These are phyloP conservation scores for Aspergillus sp. DNA, from an alignment of 2,329 filamentous ascomycete genomes.

Conservation along the genomic window DNA sequence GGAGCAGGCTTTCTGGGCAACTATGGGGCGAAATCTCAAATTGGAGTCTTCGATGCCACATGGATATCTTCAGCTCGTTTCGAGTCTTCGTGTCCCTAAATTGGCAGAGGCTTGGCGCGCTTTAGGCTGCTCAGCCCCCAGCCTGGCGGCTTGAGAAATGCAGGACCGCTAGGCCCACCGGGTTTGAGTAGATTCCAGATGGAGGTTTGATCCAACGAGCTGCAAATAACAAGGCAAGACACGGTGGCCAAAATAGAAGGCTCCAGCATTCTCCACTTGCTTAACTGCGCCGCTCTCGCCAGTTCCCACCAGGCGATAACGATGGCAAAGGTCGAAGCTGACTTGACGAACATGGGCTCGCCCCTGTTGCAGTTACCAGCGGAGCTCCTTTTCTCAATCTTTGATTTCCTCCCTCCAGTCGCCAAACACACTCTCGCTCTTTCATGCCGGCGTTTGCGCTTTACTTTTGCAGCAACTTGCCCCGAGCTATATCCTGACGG, in stretches of 20 bases:
- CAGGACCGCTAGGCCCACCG: neutral
- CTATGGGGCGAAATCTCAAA: neutral
- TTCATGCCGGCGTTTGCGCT: neutral
- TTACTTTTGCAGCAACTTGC: neutral
- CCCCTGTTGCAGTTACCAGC: constrained; percentile 1
- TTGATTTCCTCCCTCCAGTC: neutral
- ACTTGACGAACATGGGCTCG: neutral
- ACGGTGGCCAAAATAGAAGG: constrained; percentile 10
- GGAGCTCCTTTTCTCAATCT: constrained; percentile 12
- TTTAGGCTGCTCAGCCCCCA: neutral
- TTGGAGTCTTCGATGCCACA: neutral
- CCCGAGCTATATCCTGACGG: neutral
- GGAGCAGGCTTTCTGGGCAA: neutral
- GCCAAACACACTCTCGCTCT: constrained; percentile 5
- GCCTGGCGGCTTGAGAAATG: too few relatives aligned
- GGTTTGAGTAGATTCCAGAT: neutral
- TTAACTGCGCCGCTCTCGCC: neutral
- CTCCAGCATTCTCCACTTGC: neutral
- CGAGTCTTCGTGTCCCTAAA: neutral
- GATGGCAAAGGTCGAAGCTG: neutral
- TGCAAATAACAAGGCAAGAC: neutral
- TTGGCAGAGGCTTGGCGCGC: neutral
- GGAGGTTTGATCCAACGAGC: neutral
- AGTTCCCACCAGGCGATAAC: neutral
- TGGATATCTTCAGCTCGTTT: neutral